These are phyloP conservation scores for Lipomyces chichibuensis DNA, from an alignment of 805 yeast species.

Conservation along the genomic window DNA sequence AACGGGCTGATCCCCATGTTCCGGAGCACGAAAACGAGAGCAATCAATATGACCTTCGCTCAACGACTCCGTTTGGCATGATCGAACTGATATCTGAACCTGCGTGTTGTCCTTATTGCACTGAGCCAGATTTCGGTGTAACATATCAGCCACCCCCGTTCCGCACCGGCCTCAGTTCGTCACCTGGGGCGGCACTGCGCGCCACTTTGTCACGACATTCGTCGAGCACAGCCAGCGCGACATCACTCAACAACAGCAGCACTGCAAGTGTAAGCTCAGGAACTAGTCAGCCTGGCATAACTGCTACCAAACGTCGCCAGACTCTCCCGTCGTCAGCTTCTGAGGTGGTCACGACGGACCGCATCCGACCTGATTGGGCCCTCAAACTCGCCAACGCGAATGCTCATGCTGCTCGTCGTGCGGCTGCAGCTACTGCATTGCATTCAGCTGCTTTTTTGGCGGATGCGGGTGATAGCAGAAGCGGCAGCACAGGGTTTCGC, in stretches of 20 bases:
- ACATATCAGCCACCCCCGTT: conserved; percentile 75
- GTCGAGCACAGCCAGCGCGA: conserved; percentile 28
- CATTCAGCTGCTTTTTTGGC: conserved; percentile 82
- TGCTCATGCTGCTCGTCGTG: conserved; percentile 74
- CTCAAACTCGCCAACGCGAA: conserved; percentile 70
- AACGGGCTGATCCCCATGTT: conserved; percentile 88
- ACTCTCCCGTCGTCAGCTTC: conserved; percentile 68
- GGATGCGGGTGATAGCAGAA: conserved; percentile 23
- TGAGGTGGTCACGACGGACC: conserved; percentile 76
- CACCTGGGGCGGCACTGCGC: conserved; percentile 25
- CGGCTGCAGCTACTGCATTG: conserved; percentile 92
- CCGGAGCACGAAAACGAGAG: conserved; percentile 54
- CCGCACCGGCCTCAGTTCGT: conserved; percentile 43
- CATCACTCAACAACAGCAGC: conserved; percentile 12
- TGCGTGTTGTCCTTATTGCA: conserved; percentile 92
- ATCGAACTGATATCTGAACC: conserved; percentile 72
- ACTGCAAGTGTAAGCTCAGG: neutral
- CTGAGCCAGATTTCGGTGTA: conserved; percentile 81
- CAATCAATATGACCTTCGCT: conserved; percentile 35
- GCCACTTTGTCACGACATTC: conserved; percentile 28
- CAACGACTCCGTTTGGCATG: conserved; percentile 31
- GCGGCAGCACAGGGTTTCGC: conserved; percentile 10
- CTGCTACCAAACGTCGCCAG: conserved; percentile 15
- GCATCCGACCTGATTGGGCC: conserved; percentile 93
- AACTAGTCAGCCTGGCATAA: conserved; percentile 22